Percentiles rank a stretch among this genome's conserved stretches.
Evolutionary conservation across 495 filamentous ascomycete genomes (phyloP).

Genomic region (Aspergillus coremiiformis): DNA sequence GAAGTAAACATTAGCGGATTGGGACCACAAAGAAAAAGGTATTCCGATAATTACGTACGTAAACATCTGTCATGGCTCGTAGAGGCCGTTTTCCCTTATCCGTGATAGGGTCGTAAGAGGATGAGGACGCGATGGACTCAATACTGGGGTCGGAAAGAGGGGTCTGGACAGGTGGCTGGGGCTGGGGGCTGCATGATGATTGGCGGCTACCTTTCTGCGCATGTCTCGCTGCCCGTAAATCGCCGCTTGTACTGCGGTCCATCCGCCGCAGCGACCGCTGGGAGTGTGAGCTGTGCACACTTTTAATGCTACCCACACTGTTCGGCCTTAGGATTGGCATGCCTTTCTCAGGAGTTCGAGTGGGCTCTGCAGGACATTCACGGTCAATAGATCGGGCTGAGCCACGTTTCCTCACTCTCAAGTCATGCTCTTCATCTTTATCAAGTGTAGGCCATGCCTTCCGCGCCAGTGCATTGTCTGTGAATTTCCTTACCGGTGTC

Average conservation of each 20-base stretch:
- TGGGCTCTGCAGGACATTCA: constrained; percentile 5
- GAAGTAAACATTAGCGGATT: constrained; percentile 9
- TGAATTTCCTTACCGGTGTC: constrained; percentile 38
- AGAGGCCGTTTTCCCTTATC: constrained; percentile 80
- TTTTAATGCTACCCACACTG: constrained; percentile 21
- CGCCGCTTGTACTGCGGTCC: constrained; percentile 68
- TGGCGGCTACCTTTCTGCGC: constrained; percentile 24
- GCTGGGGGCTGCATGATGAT: constrained; percentile 13
- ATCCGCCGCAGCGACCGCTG: constrained; percentile 65
- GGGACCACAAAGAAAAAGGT: not conserved
- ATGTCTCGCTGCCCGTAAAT: constrained; percentile 65
- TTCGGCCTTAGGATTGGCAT: constrained; percentile 31
- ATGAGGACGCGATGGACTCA: constrained; percentile 48
- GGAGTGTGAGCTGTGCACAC: constrained; percentile 10
- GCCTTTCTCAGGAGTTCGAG: constrained; percentile 29
- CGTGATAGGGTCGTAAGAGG: constrained; percentile 65
- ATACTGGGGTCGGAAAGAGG: constrained; percentile 28
- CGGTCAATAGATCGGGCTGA: not conserved
- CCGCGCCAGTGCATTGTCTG: constrained; percentile 45
- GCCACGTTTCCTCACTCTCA: constrained; percentile 4
- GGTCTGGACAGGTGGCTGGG: constrained; percentile 9
- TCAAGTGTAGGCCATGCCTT: constrained; percentile 46
- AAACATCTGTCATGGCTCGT: constrained; percentile 86
- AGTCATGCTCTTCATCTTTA: constrained; percentile 24
- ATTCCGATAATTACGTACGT: constrained; percentile 59